Base-by-base conservation (phyloP, 768 basidiomycete species). In the Grammothele lineata region DNA sequence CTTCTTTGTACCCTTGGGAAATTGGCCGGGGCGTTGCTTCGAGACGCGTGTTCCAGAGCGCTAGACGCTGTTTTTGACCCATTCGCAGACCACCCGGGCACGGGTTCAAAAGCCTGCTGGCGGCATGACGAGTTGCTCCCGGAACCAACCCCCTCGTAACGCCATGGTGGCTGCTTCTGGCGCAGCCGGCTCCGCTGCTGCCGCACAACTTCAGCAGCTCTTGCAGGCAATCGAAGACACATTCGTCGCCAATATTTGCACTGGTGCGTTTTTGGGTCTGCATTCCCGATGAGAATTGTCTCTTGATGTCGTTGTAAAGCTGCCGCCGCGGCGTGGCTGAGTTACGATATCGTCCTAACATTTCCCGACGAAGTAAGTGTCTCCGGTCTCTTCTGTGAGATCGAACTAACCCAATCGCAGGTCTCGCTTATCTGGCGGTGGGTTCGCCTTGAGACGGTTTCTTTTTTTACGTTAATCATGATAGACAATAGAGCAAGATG, bases 321-420 rank as follows among this genome's bases (percentile, higher is more conserved):
- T 40, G 48, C 43, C 7, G 48, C 48, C 3, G 32, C 48, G 3
- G 33, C 43, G 9, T 50, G 48, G 48, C 25, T 50, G 17, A 34
- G 22, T 17, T 50, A 45, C 14, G 48, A 50, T 21, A 45, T 50
- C 17, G 11, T 40, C n/a, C 12, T 50, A 3, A 40, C 48, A 7
- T 37, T 50, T 32, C 34, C 48, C n/a, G 41, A 45, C n/a, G 48
- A 50, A 43, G 48, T 50, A 24, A 12, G 48, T 21, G 21, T 10
- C 30, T 6, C 18, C 3, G 23, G 5, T n/a, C 18, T 26, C 27
- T 30, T 30, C 17, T 1, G 10, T 14, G 3, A 7, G 14, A n/a
- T 17, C 17, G n/a, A 6, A 40, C 22, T 30, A 14, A 30, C 17
- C 3, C 10, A 15, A 7, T 26, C 5, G 23, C 7, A 50, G 48